A percentile compares a stretch with the other conserved stretches of the same genome.
These are phyloP conservation scores for Erysimum cheiri DNA, from an alignment of 441 rosid genomes.

Conservation along the genomic window DNA sequence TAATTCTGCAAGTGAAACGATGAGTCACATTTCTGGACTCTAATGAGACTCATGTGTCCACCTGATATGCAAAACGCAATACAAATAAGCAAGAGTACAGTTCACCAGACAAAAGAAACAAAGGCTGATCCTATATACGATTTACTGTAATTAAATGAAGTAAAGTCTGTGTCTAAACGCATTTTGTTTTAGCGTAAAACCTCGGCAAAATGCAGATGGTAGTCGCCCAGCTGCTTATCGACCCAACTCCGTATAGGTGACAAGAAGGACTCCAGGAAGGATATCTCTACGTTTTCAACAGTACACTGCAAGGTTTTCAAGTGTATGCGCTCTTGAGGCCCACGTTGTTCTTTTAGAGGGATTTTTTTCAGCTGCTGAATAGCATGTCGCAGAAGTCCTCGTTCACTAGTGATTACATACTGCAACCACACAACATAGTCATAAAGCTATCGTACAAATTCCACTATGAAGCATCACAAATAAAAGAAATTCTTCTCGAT, in stretches of 20 bases:
- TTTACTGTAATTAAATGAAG: conserved; percentile 18
- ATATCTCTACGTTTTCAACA: conserved; percentile 73
- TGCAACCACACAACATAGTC: conserved; percentile 55
- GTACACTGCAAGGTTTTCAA: conserved; percentile 76
- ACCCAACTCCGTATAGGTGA: conserved; percentile 93
- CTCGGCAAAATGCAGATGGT: conserved; percentile 91
- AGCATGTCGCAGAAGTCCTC: conserved; percentile 80
- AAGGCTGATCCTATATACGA: conserved; percentile 6
- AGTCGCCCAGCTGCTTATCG: conserved; percentile 89
- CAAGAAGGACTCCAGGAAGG: conserved; percentile 87
- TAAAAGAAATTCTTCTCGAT: conserved; percentile 19
- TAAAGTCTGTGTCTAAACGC: conserved; percentile 29
- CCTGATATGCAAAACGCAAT: conserved; percentile 16
- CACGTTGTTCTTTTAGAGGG: conserved; percentile 91
- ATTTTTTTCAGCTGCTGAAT: conserved; percentile 91
- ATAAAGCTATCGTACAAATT: conserved; percentile 14
- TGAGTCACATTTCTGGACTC: conserved; percentile 10
- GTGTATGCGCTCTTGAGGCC: conserved; percentile 97
- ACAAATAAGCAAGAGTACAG: conserved; percentile 20
- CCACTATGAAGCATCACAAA: conserved; percentile 25
- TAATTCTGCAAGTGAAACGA: conserved; percentile 20
- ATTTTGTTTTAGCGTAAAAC: conserved; percentile 45
- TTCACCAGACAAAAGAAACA: neutral
- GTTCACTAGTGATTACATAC: conserved; percentile 90
- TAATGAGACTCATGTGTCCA: conserved; percentile 16